Evolutionary conservation across 225 moss, liverwort and hornwort genomes (phyloP).

Genomic region (Physcomitrium patens): DNA sequence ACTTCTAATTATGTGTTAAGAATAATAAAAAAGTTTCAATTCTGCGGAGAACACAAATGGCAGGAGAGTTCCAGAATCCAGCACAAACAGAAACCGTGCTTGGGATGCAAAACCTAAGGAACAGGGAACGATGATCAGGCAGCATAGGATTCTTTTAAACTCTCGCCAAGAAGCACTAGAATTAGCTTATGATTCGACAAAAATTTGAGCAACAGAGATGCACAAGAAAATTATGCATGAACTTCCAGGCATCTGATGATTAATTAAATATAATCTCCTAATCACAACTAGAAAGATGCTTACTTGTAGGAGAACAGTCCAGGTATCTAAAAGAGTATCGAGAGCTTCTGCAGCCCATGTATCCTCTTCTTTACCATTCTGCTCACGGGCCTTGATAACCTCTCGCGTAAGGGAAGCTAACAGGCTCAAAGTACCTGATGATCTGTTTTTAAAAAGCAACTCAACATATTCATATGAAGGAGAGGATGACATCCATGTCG

Average conservation of each 20-base stretch:
- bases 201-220: conserved; percentile 6
- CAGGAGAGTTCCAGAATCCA: conserved; percentile 8
- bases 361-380: conserved; percentile 77
- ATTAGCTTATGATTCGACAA: conserved; percentile 8
- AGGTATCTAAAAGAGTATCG: conserved; percentile 91
- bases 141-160: background rate
- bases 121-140: conserved; percentile 3
- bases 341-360: conserved; percentile 96
- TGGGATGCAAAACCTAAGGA: conserved; percentile 7
- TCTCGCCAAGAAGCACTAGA: conserved; percentile 15
- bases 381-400: conserved; percentile 84
- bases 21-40: conserved; percentile 1
- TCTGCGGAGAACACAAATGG: background rate
- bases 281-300: conserved; percentile 30
- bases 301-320: conserved; percentile 98
- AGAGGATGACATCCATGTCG: background rate
- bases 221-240: conserved; percentile 5
- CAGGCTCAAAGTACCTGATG: conserved; percentile 88
- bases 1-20: conserved; percentile 17
- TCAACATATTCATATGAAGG: conserved; percentile 22
- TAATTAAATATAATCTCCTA: background rate
- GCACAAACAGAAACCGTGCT: conserved; percentile 7
- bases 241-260: background rate
- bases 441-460: conserved; percentile 48
- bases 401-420: conserved; percentile 97